Conservation (phyloP, 495 filamentous ascomycete species). For the Annulohypoxylon bovei region DNA sequence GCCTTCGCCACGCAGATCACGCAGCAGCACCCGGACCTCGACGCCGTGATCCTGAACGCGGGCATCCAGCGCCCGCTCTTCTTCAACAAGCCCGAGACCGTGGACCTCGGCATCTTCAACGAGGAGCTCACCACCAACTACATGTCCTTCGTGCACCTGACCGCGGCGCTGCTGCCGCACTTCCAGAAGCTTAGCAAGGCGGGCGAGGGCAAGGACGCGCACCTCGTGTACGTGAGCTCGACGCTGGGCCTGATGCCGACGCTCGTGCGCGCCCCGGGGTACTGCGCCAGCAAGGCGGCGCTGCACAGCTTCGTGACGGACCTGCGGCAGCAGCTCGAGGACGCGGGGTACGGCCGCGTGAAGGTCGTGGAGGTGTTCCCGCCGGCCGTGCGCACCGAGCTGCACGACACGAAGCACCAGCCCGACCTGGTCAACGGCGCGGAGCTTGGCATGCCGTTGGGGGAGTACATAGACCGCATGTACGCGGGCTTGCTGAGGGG, state of each 20-base stretch:
- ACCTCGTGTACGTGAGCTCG: slow-evolving; percentile 55
- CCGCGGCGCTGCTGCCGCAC: slow-evolving; percentile 66
- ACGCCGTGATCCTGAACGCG: slow-evolving; percentile 63
- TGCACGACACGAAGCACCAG: slow-evolving; percentile 60
- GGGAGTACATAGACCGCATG: slow-evolving; percentile 62
- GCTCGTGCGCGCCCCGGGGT: slow-evolving; percentile 52
- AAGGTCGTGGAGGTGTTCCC: slow-evolving; percentile 69
- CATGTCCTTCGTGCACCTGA: slow-evolving; percentile 64
- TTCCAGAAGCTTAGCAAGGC: slow-evolving; percentile 51
- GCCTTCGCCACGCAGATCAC: slow-evolving; percentile 62
- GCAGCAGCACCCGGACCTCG: slow-evolving; percentile 64
- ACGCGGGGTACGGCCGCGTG: slow-evolving; percentile 45
- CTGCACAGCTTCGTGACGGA: slow-evolving; percentile 60
- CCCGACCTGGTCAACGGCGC: slow-evolving; percentile 50
- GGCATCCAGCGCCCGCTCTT: slow-evolving; percentile 65
- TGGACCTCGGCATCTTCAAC: slow-evolving; percentile 60
- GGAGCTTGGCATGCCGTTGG: slow-evolving; percentile 65
- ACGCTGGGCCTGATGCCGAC: slow-evolving; percentile 58
- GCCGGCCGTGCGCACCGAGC: slow-evolving; percentile 68
- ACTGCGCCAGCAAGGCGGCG: slow-evolving; percentile 64
- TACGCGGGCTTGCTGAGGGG: slow-evolving; percentile 59
- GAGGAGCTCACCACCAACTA: slow-evolving; percentile 71
- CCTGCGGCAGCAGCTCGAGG: slow-evolving; percentile 64
- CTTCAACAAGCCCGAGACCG: slow-evolving; percentile 65
- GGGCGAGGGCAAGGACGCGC: slow-evolving; percentile 36